These are phyloP conservation scores for Nicotiana knightiana DNA, from an alignment of 257 asterid genomes.

Conservation along the genomic window DNA sequence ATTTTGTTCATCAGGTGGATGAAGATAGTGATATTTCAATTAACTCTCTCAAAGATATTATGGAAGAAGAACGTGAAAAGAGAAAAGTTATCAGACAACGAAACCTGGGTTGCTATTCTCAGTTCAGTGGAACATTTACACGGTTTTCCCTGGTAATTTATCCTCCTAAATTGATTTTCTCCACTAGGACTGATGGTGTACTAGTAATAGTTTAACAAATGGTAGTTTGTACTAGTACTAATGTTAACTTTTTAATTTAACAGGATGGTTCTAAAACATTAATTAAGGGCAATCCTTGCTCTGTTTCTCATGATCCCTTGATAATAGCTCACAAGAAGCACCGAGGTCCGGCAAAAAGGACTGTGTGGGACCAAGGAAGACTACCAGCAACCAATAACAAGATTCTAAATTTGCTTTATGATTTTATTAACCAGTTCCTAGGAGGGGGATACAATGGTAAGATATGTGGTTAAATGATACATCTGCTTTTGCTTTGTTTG, in stretches of 20 bases:
- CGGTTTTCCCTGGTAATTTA: constrained; percentile 66
- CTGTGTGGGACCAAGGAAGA: constrained; percentile 61
- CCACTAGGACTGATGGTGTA: neutral
- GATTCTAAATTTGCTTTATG: constrained; percentile 48
- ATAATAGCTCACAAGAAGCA: constrained; percentile 53
- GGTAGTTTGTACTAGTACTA: neutral
- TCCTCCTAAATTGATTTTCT: neutral
- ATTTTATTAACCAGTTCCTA: constrained; percentile 68
- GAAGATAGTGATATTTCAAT: constrained; percentile 39
- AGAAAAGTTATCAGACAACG: constrained; percentile 53
- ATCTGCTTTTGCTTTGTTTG: neutral
- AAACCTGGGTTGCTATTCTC: constrained; percentile 55
- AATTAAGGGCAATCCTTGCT: constrained; percentile 75
- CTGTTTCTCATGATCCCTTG: constrained; percentile 50
- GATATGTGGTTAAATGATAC: constrained; percentile 7
- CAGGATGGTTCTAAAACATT: constrained; percentile 97
- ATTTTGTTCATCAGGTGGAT: constrained; percentile 53
- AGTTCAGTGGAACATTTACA: constrained; percentile 83
- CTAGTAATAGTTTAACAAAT: neutral
- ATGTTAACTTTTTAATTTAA: constrained; percentile 13
- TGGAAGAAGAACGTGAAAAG: constrained; percentile 68
- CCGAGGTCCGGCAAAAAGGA: constrained; percentile 72
- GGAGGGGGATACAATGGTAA: constrained; percentile 86
- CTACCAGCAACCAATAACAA: constrained; percentile 52
- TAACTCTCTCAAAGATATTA: constrained; percentile 55